A percentile compares a stretch with the other conserved stretches of the same genome.
Conservation (phyloP, 1,139 yeast genomes). For the Debaryomyces udenii region DNA sequence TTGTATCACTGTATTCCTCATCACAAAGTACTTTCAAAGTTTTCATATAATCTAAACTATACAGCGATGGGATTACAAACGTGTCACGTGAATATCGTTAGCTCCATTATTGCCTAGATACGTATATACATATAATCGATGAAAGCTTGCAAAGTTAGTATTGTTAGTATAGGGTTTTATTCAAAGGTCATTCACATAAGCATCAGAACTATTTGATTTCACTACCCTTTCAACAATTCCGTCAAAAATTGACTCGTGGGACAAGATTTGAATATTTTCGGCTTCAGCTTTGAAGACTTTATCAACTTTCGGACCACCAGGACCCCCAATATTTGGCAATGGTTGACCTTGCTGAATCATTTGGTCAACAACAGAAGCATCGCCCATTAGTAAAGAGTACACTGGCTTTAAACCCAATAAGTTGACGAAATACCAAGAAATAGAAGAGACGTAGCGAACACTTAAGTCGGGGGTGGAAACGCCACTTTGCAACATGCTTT, state of each 20-base stretch:
- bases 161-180: too few species aligned
- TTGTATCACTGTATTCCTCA: background rate
- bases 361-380: constrained; percentile 49
- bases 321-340: constrained; percentile 48
- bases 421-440: constrained; percentile 96
- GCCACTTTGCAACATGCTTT: constrained; percentile 89
- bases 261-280: constrained; percentile 70
- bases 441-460: constrained; percentile 91
- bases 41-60: background rate
- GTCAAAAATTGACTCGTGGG: constrained; percentile 56
- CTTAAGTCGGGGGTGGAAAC: constrained; percentile 83
- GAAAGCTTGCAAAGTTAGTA: too few species aligned
- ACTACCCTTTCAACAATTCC: constrained; percentile 66
- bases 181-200: too few species aligned
- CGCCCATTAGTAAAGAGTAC: constrained; percentile 70
- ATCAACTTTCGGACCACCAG: constrained; percentile 62
- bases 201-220: too few species aligned
- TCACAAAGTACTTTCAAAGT: too few species aligned
- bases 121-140: background rate
- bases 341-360: constrained; percentile 52
- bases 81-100: background rate
- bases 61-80: constrained; percentile 12
- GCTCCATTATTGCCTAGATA: background rate
- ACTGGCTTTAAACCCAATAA: constrained; percentile 84
- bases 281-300: constrained; percentile 71